These are phyloP conservation scores for Byssoonygena ceratinophila DNA, from an alignment of 2,329 filamentous ascomycete species.

Conservation along the genomic window DNA sequence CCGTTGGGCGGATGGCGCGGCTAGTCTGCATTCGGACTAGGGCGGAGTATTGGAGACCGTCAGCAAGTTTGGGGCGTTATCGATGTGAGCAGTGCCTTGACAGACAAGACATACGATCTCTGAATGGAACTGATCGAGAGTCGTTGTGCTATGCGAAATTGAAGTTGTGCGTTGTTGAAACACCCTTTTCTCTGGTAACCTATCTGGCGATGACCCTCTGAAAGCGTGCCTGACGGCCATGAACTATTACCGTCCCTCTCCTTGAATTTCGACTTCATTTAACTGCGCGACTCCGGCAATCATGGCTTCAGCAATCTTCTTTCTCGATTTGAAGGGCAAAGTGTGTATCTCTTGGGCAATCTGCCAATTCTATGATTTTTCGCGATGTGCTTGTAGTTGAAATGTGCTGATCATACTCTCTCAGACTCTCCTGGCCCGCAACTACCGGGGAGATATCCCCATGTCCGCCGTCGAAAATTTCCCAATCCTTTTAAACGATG, in stretches of 20 bases:
- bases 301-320: conserved; percentile 98
- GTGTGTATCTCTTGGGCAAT: conserved; percentile 37
- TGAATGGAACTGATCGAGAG: not conserved
- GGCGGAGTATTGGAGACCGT: conserved; percentile 1
- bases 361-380: too few species aligned
- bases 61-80: not conserved
- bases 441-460: conserved; percentile 96
- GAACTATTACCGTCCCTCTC: not conserved
- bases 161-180: too few species aligned
- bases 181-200: not conserved
- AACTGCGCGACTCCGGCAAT: conserved; percentile 20
- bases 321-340: conserved; percentile 99
- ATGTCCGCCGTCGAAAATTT: conserved; percentile 99
- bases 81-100: not conserved
- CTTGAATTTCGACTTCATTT: conserved; percentile 10
- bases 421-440: conserved; percentile 92
- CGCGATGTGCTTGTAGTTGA: too few species aligned
- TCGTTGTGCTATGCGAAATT: too few species aligned
- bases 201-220: not conserved
- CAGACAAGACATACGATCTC: too few species aligned
- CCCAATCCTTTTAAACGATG: conserved; percentile 87
- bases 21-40: conserved; percentile 15
- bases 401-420: not conserved
- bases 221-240: conserved; percentile 4
- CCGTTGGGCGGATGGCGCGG: conserved; percentile 7